Conservation (phyloP, 331 rosid genomes). For the Malus hybrid region DNA sequence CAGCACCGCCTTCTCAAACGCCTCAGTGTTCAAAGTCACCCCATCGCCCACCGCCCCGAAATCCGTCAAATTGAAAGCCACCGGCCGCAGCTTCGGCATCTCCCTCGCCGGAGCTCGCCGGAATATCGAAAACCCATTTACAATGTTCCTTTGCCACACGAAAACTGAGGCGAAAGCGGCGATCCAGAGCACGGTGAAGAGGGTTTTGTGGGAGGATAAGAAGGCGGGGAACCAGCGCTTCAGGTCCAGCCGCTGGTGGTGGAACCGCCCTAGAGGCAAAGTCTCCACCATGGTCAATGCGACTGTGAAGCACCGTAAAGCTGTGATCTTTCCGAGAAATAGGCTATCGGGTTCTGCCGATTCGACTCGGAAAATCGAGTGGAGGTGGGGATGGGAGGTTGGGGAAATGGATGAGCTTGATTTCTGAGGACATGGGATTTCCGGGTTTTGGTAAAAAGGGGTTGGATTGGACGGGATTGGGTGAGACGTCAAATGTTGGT, state of each 20-base stretch:
- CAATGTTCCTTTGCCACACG: conserved; percentile 62
- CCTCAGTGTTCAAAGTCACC: conserved; percentile 65
- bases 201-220: conserved; percentile 65
- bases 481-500: conserved; percentile 16
- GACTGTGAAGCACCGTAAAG: background rate
- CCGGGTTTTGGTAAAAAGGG: background rate
- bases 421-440: background rate
- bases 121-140: conserved; percentile 39
- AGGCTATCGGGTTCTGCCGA: background rate
- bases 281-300: conserved; percentile 62
- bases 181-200: conserved; percentile 76
- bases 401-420: background rate
- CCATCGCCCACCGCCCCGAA: conserved; percentile 95
- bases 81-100: conserved; percentile 60
- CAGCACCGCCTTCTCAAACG: conserved; percentile 75
- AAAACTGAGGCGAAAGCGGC: conserved; percentile 62
- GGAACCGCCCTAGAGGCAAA: conserved; percentile 56
- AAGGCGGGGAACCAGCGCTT: conserved; percentile 61
- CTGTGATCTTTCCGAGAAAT: background rate
- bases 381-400: background rate
- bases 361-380: background rate
- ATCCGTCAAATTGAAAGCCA: conserved; percentile 78
- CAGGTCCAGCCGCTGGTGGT: conserved; percentile 61
- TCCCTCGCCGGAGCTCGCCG: conserved; percentile 26
- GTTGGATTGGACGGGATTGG: background rate